Base-by-base conservation (phyloP, 495 filamentous ascomycete species). In the Talaromyces nanjingensis region DNA sequence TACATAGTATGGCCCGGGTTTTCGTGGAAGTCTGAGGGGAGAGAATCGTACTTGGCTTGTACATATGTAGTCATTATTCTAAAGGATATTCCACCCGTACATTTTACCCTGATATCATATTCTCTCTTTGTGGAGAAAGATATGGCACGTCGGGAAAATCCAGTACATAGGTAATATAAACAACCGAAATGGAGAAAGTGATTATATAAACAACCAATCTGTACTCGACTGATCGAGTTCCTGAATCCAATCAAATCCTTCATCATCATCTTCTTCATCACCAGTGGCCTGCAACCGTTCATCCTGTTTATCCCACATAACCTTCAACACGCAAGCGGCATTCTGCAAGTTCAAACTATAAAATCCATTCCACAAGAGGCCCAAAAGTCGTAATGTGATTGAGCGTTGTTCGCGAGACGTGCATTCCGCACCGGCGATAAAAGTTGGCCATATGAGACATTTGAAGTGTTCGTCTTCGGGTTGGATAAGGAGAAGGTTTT, bases 301-400 rank as follows among this genome's bases (percentile, higher is more conserved):
- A 66, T 79, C 78, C 22, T 76, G 73, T 37, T 78, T 79, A 64
- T 74, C 72, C 78, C 78, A 81, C 78, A 81, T 79, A 27, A 81
- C 64, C 6, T 73, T 73, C 42, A 81, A 64, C 4, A 81, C 78
- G 72, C 76, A 81, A 1, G 76, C 78, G 2, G 78, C 77, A 64
- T 79, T 81, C 29, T 76, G 74, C 9, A 81, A 74, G 64, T 81
- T 81, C 33, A 79, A 73, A 64, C 76, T 79, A 7, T 71, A 73
- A 33, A 79, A 68, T 53, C 72, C 69, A 39, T 78, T 72, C 67
- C 76, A 81, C 9, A 81, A 64, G 2, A 70, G 64, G 8, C 71
- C 69, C 3, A 81, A 71, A 8, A 68, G 73, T 25, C 77, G 71
- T 4, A 81, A 69, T 11, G 78, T 68, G 16, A 76, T 65, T 0